Evolutionary conservation across 768 basidiomycete genomes (phyloP), one percentile per base, ranked within the genome.

Genomic region (Boletellus sp.): DNA sequence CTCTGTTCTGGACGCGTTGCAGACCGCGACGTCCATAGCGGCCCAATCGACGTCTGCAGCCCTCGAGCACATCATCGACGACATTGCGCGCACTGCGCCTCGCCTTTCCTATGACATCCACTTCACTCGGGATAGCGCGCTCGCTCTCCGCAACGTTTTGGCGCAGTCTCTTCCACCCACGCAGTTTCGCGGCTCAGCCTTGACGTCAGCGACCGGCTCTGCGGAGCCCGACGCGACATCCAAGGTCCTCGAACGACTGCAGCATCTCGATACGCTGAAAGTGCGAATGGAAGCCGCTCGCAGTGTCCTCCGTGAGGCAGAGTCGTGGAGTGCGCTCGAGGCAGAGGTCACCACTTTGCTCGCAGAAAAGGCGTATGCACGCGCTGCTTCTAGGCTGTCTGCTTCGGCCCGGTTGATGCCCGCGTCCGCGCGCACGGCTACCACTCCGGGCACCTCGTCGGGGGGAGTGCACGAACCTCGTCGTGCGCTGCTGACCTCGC

Each of bases 321-420:
- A 98, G 74, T 90, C 87, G 56, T 99, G 96, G 96, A 90, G 87
- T 50, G 90, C 91, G 2, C 78, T 99, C 40, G 96, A 98, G 66
- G 78, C 87, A 32, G 96, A 99, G 70, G 87, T 96, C 41, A 90
- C 88, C 0, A 76, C 86, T 3, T 78, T 95, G n/a, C 77, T 98
- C 36, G 71, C 77, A 13, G 89, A 93, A 57, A 78, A 80, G 59
- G 83, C 76, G 55, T 95, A 90, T 63, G 80, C 80, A 43, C 93
- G 94, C 63, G 95, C 95, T 0, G 94, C 94, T n/a, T 87, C 89
- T 55, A 76, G 95, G 52, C 72, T 99, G 11, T 87, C 85, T 0
- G 95, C 97, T 58, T 95, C 96, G 3, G 85, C 77, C 59, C 84
- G 83, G 64, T 86, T 85, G 60, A 88, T 99, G 84, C 79, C 87